Percentiles rank a stretch among this genome's conserved stretches.
These are phyloP conservation scores for Apocynum venetum DNA, from an alignment of 257 asterid species.

Conservation along the genomic window DNA sequence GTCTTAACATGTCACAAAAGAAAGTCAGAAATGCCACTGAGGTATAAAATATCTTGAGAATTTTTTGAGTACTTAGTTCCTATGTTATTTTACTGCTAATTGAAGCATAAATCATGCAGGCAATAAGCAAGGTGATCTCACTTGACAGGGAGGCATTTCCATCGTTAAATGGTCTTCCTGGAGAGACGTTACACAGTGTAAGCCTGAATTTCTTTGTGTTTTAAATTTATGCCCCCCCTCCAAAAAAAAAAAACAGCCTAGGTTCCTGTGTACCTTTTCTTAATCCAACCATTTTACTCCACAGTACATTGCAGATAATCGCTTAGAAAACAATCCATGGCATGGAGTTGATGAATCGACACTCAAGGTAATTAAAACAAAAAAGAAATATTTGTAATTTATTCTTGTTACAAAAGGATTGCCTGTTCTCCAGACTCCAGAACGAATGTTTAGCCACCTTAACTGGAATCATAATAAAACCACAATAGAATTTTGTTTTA, in stretches of 20 bases:
- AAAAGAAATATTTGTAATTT: too few species aligned
- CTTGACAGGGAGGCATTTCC: conserved; percentile 93
- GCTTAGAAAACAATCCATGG: conserved; percentile 82
- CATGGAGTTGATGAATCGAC: conserved; percentile 74
- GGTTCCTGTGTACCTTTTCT: background rate
- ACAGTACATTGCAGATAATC: conserved; percentile 85
- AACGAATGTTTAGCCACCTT: background rate
- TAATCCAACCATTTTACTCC: conserved; percentile 15
- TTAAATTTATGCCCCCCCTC: background rate
- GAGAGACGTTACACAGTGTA: conserved; percentile 83
- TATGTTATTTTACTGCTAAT: conserved; percentile 5
- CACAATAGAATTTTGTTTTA: background rate
- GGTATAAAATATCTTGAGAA: conserved; percentile 41
- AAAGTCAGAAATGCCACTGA: conserved; percentile 95
- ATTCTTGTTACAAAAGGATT: background rate
- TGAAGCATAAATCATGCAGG: conserved; percentile 42
- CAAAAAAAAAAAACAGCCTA: too few species aligned
- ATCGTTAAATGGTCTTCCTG: conserved; percentile 82
- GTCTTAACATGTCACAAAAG: conserved; percentile 78
- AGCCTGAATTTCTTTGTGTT: conserved; percentile 21
- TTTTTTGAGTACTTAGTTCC: conserved; percentile 13
- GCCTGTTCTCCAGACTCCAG: background rate
- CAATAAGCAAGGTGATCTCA: conserved; percentile 75
- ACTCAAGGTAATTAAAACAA: conserved; percentile 55
- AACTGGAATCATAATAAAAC: background rate